These are phyloP conservation scores for Cladosporium sp. DNA, from an alignment of 2,329 filamentous ascomycete genomes.

Conservation along the genomic window DNA sequence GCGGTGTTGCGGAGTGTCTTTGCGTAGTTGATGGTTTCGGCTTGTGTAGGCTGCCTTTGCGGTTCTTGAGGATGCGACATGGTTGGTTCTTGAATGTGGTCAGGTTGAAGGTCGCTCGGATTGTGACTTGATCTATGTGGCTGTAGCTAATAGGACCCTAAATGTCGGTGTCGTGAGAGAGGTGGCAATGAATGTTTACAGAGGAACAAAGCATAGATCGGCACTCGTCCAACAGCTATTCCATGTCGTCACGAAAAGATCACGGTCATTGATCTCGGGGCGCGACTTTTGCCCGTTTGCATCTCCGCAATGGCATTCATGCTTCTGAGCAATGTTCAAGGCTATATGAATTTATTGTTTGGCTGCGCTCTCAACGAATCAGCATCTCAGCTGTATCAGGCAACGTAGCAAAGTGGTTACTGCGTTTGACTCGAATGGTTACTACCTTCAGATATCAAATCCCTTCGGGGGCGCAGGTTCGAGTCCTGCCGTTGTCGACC, in stretches of 20 bases:
- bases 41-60: constrained; percentile 26
- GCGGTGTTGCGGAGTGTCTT: constrained; percentile 49
- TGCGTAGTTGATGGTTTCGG: constrained; percentile 36
- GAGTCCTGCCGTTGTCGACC: constrained; percentile 22
- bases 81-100: background rate
- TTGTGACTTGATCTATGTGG: background rate
- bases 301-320: background rate
- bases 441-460: constrained; percentile 17
- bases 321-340: too few species aligned
- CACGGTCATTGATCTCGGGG: constrained; percentile 5
- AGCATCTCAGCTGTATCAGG: background rate
- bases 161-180: background rate
- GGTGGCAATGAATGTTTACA: background rate
- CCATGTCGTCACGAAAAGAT: constrained; percentile 12
- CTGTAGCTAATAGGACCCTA: background rate
- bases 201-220: background rate
- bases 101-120: background rate
- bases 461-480: constrained; percentile 25
- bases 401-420: constrained; percentile 24
- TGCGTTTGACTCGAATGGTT: constrained; percentile 22
- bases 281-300: constrained; percentile 7
- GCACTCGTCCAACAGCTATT: background rate
- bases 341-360: background rate
- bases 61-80: constrained; percentile 35
- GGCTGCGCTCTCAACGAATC: background rate